These are phyloP conservation scores for Anthracocystis walkeri DNA, from an alignment of 1,284 basidiomycete species.

Conservation along the genomic window DNA sequence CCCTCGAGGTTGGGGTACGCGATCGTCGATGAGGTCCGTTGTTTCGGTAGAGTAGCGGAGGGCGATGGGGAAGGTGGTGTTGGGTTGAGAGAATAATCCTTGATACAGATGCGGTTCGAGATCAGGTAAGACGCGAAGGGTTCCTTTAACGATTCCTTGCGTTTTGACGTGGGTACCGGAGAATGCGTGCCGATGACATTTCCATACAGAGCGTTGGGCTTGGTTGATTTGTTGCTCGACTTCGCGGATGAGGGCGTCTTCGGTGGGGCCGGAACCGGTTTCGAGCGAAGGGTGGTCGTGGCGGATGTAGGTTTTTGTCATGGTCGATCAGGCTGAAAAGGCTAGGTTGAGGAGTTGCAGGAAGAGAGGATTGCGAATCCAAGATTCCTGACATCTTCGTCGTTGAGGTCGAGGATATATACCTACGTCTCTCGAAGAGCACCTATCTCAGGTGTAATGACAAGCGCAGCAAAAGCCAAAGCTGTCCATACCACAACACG, in stretches of 20 bases:
- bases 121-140: conserved; percentile 40
- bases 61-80: conserved; percentile 47
- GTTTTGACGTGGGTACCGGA: conserved; percentile 55
- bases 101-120: conserved; percentile 60
- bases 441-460: neutral
- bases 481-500: neutral
- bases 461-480: neutral
- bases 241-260: conserved; percentile 55
- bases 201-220: conserved; percentile 47
- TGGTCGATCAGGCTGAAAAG: too few relatives aligned
- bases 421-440: neutral
- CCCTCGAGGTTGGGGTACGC: conserved; percentile 59
- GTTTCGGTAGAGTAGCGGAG: conserved; percentile 58
- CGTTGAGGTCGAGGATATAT: too few relatives aligned
- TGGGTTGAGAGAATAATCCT: conserved; percentile 53
- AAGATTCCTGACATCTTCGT: too few relatives aligned
- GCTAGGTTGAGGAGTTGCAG: neutral
- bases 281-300: conserved; percentile 58
- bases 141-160: conserved; percentile 58
- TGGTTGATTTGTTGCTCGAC: conserved; percentile 56
- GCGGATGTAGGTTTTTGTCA: conserved; percentile 30
- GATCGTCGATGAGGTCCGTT: conserved; percentile 55
- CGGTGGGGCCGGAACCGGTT: conserved; percentile 43
- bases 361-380: too few relatives aligned
- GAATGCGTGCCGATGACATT: conserved; percentile 41